Evolutionary conservation across 1,284 basidiomycete species (phyloP).

Genomic region (Anthracocystis walkeri): DNA sequence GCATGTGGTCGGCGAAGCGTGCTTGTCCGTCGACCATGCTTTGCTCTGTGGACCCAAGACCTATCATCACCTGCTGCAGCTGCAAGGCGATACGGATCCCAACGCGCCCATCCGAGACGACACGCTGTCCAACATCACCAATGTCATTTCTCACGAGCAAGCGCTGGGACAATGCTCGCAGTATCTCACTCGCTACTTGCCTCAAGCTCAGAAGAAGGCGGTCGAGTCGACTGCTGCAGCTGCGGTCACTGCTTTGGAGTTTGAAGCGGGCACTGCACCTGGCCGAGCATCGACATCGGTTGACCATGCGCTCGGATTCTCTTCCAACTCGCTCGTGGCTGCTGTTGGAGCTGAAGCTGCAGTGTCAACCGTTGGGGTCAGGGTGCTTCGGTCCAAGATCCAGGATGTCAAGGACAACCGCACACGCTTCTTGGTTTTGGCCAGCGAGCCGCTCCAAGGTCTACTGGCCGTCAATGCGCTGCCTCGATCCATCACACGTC

Average conservation of each 20-base stretch:
- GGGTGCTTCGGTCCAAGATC: slow-evolving; percentile 38
- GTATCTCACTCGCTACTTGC: slow-evolving; percentile 46
- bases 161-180: slow-evolving; percentile 50
- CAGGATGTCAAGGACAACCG: slow-evolving; percentile 51
- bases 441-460: slow-evolving; percentile 39
- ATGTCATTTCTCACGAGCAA: slow-evolving; percentile 56
- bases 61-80: slow-evolving; percentile 43
- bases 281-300: slow-evolving; percentile 28
- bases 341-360: slow-evolving; percentile 45
- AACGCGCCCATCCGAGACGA: slow-evolving; percentile 39
- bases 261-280: slow-evolving; percentile 45
- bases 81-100: slow-evolving; percentile 41
- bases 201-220: slow-evolving; percentile 47
- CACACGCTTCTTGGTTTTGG: slow-evolving; percentile 46
- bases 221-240: slow-evolving; percentile 51
- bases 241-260: slow-evolving; percentile 45
- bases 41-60: slow-evolving; percentile 51
- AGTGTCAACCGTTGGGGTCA: slow-evolving; percentile 23
- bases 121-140: slow-evolving; percentile 51
- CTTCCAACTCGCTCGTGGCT: slow-evolving; percentile 39
- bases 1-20: slow-evolving; percentile 46
- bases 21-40: slow-evolving; percentile 44
- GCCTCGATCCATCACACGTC: slow-evolving; percentile 22
- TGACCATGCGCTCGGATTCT: slow-evolving; percentile 38
- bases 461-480: slow-evolving; percentile 29